Evolutionary conservation across 1,284 basidiomycete species (phyloP).

Genomic region (Anthracocystis walkeri): DNA sequence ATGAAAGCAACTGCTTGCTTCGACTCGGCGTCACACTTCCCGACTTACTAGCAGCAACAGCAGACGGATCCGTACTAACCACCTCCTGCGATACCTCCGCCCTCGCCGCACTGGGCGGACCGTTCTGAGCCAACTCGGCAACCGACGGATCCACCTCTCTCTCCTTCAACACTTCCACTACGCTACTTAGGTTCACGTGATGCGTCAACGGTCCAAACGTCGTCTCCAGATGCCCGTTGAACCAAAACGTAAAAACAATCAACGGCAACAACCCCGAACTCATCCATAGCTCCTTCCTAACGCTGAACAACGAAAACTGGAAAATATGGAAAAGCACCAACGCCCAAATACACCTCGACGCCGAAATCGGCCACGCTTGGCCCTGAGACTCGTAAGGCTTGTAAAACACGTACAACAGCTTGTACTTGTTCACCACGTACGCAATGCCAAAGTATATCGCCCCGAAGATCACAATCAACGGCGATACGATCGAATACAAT

Average conservation of each 20-base stretch:
- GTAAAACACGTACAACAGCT: constrained; percentile 92
- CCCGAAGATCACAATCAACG: constrained; percentile 92
- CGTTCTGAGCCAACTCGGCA: constrained; percentile 46
- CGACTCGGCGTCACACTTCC: constrained; percentile 22
- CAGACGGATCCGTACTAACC: constrained; percentile 8
- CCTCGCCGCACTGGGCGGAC: constrained; percentile 18
- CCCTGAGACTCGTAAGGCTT: constrained; percentile 92
- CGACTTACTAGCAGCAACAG: constrained; percentile 3
- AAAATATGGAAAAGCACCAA: constrained; percentile 66
- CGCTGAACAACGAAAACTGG: constrained; percentile 78
- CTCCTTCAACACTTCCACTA: constrained; percentile 53
- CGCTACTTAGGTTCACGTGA: constrained; percentile 72
- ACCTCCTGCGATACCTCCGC: constrained; percentile 13
- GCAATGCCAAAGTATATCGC: constrained; percentile 92
- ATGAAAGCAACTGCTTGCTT: constrained; percentile 31
- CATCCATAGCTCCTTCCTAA: constrained; percentile 80
- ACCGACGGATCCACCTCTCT: constrained; percentile 15
- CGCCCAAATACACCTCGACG: constrained; percentile 67
- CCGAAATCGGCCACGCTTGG: constrained; percentile 83
- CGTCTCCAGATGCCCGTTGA: constrained; percentile 81
- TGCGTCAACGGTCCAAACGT: constrained; percentile 82
- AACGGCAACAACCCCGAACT: constrained; percentile 84
- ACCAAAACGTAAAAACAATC: constrained; percentile 79
- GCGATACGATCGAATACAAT: constrained; percentile 93
- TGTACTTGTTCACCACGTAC: constrained; percentile 90